Evolutionary conservation across 2,329 filamentous ascomycete genomes (phyloP).

Genomic region (Fusarium guadeloupense): DNA sequence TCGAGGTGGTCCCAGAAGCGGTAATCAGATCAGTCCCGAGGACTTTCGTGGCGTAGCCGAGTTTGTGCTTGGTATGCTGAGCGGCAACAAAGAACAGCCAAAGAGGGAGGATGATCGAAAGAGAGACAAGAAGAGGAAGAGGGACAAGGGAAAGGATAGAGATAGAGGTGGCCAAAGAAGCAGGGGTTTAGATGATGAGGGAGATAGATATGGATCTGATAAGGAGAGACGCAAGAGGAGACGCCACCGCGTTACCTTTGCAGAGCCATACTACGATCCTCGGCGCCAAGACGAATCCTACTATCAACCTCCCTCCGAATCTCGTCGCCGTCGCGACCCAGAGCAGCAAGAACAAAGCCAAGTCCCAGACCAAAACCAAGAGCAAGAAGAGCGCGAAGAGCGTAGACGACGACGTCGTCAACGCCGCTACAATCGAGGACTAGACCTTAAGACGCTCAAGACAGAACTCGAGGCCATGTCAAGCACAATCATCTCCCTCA

Average conservation of each 20-base stretch:
- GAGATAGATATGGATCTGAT: slow-evolving; percentile 27
- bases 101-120: slow-evolving; percentile 16
- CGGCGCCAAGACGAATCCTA: slow-evolving; percentile 21
- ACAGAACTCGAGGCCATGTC: slow-evolving; percentile 42
- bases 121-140: slow-evolving; percentile 30
- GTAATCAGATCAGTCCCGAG: slow-evolving; percentile 31
- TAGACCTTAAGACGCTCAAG: slow-evolving; percentile 37
- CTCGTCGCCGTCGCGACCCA: background rate
- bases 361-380: background rate
- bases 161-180: slow-evolving; percentile 19
- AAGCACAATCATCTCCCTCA: slow-evolving; percentile 40
- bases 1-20: slow-evolving; percentile 15
- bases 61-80: slow-evolving; percentile 39
- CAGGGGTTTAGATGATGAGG: slow-evolving; percentile 15
- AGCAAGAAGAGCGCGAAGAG: slow-evolving; percentile 25
- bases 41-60: slow-evolving; percentile 38
- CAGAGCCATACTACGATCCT: slow-evolving; percentile 33
- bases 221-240: slow-evolving; percentile 33
- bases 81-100: slow-evolving; percentile 17
- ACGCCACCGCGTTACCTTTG: slow-evolving; percentile 37
- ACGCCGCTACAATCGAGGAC: slow-evolving; percentile 22
- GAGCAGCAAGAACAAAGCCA: background rate
- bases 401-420: slow-evolving; percentile 32
- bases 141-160: slow-evolving; percentile 22
- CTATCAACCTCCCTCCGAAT: slow-evolving; percentile 20